Conservation (phyloP, 805 yeast species). For the Metschnikowia similis region DNA sequence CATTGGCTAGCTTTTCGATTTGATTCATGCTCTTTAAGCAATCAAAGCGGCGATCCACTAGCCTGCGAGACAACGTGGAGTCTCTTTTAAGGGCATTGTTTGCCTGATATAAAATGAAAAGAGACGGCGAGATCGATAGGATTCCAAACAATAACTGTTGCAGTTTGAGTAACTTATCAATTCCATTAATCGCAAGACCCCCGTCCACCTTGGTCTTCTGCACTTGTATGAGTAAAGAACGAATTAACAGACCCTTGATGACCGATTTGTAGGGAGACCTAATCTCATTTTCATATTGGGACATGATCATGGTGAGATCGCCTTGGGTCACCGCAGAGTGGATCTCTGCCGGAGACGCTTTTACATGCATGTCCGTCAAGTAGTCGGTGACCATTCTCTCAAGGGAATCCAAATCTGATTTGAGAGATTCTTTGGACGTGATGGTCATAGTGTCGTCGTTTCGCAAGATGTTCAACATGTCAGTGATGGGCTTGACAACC, state of each 20-base stretch:
- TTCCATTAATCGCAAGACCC: conserved; percentile 82
- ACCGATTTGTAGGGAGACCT: conserved; percentile 62
- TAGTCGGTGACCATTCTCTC: conserved; percentile 86
- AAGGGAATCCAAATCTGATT: conserved; percentile 72
- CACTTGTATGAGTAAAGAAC: conserved; percentile 82
- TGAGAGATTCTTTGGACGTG: conserved; percentile 72
- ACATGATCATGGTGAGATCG: conserved; percentile 74
- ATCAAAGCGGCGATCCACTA: conserved; percentile 26
- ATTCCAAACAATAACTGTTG: conserved; percentile 94
- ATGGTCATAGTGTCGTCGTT: conserved; percentile 77
- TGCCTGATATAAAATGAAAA: conserved; percentile 51
- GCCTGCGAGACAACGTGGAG: conserved; percentile 29
- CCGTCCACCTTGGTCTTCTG: conserved; percentile 97
- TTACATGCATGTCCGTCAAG: conserved; percentile 31
- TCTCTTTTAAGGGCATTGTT: conserved; percentile 26
- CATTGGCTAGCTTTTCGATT: conserved; percentile 49
- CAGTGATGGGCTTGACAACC: conserved; percentile 71
- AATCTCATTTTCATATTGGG: conserved; percentile 73
- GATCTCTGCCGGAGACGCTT: conserved; percentile 26
- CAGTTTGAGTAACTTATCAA: conserved; percentile 81
- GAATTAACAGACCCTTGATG: conserved; percentile 64
- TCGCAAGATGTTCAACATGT: conserved; percentile 73
- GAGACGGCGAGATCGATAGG: conserved; percentile 82
- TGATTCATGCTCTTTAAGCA: conserved; percentile 49
- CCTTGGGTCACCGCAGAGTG: conserved; percentile 59